Percentiles rank a stretch among this genome's conserved stretches.
phyloP scores from a whole-genome alignment of 2,329 filamentous ascomycete genomes.

The Beauveria bassiana region DNA sequence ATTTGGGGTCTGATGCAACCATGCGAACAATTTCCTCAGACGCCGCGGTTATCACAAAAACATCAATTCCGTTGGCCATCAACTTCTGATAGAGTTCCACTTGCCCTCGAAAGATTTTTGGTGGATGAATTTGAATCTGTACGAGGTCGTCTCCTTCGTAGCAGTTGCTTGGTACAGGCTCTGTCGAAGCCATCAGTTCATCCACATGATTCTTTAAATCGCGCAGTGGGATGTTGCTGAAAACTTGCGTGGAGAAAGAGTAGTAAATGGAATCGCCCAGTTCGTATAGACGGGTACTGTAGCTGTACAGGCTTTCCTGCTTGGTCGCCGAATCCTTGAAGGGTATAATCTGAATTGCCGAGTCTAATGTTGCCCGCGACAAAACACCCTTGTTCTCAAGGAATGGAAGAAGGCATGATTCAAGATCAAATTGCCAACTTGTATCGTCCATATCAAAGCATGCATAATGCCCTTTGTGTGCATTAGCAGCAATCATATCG shows the following conservation, averaged over 20 bases:
- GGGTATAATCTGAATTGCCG: slow-evolving; percentile 30
- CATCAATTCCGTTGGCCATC: slow-evolving; percentile 36
- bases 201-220: slow-evolving; percentile 39
- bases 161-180: slow-evolving; percentile 27
- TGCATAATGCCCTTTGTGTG: slow-evolving; percentile 29
- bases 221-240: slow-evolving; percentile 33
- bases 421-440: slow-evolving; percentile 32
- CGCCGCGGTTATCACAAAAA: slow-evolving; percentile 35
- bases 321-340: slow-evolving; percentile 32
- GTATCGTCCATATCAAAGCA: slow-evolving; percentile 41
- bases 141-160: slow-evolving; percentile 26
- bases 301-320: slow-evolving; percentile 36
- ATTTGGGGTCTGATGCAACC: slow-evolving; percentile 35
- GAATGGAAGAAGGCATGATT: slow-evolving; percentile 35
- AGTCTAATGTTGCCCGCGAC: slow-evolving; percentile 32
- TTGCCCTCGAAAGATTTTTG: slow-evolving; percentile 31
- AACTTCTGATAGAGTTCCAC: slow-evolving; percentile 35
- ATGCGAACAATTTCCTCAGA: slow-evolving; percentile 37
- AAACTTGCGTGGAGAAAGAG: slow-evolving; percentile 34
- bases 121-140: slow-evolving; percentile 23
- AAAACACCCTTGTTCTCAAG: slow-evolving; percentile 34
- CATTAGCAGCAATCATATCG: slow-evolving; percentile 30
- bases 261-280: slow-evolving; percentile 35
- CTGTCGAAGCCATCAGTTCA: slow-evolving; percentile 36
- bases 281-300: slow-evolving; percentile 36